phyloP scores from a whole-genome alignment of 192 early-diverging fungal species.

The Piromyces sp. region DNA sequence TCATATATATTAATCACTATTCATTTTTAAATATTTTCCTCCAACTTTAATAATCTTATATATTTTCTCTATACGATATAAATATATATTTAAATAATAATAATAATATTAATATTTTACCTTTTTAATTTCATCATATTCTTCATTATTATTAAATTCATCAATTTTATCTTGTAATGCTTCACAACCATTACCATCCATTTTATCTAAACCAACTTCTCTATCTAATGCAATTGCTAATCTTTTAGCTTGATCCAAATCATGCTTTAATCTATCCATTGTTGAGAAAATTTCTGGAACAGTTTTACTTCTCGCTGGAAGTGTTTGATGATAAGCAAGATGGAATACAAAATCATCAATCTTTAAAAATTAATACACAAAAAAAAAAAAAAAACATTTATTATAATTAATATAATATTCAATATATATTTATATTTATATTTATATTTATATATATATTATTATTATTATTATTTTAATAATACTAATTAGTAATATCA shows the following conservation, averaged over 20 bases:
- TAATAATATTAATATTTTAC: not conserved
- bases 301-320: constrained; percentile 22
- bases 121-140: not conserved
- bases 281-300: constrained; percentile 55
- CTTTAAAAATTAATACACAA: no score
- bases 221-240: constrained; percentile 39
- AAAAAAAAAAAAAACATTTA: no score
- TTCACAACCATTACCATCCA: constrained; percentile 7
- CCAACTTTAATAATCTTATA: no score
- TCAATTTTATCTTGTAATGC: constrained; percentile 5
- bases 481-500: no score
- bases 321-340: constrained; percentile 27
- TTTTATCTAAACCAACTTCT: constrained; percentile 16
- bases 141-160: constrained; percentile 3
- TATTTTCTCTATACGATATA: no score
- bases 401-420: no score
- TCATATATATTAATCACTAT: no score
- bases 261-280: constrained; percentile 50
- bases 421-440: no score
- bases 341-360: constrained; percentile 35
- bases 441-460: no score
- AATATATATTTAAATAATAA: no score
- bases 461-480: no score
- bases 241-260: constrained; percentile 42
- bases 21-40: no score